Evolutionary conservation across 306 rosid species (phyloP), one percentile per base, ranked within the genome.

Genomic region (Glycine latifolia): DNA sequence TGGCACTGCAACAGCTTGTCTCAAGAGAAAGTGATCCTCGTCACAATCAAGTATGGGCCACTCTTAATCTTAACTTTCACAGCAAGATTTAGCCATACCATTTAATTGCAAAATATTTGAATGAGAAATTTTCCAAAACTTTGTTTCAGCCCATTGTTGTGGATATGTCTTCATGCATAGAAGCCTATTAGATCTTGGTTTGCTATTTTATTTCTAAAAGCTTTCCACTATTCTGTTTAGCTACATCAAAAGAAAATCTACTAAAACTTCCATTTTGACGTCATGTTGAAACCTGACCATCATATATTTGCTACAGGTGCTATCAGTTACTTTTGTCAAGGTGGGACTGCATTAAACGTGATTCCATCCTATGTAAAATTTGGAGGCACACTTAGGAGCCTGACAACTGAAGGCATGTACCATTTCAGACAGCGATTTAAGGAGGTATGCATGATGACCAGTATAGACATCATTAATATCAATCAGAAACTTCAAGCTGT

Each of bases 381-480:
- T 71, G 93, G 97, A 20, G 95, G 97, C 53, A 84, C 91, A 16
- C 67, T 92, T 56, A 88, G 95, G 87, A 87, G 95, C 84, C 92
- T 80, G 73, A 89, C 97, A 48, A 88, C 91, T 15, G 86, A 91
- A 76, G 89, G 93, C 73, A 73, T 91, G 89, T 67, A 71, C 80
- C 87, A 82, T 75, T 88, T 92, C 71, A 87, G 80, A 77, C 85
- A 65, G 73, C 79, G 91, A 70, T 67, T 92, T 74, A 91, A 91
- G 48, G 93, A 89, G 92, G 93, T 86, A 80, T 13, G 39, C 58
- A 37, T 71, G 55, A 49, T 67, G 76, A 69, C 10, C 14, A 53
- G 50, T 81, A 61, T 58, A n/a, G 68, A 73, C 74, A 58, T 26
- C 69, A 62, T 59, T 62, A 52, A 48, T 50, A 67, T 17, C 56